Conservation (phyloP, 768 basidiomycete genomes). For the Lactarius akahatsu region DNA sequence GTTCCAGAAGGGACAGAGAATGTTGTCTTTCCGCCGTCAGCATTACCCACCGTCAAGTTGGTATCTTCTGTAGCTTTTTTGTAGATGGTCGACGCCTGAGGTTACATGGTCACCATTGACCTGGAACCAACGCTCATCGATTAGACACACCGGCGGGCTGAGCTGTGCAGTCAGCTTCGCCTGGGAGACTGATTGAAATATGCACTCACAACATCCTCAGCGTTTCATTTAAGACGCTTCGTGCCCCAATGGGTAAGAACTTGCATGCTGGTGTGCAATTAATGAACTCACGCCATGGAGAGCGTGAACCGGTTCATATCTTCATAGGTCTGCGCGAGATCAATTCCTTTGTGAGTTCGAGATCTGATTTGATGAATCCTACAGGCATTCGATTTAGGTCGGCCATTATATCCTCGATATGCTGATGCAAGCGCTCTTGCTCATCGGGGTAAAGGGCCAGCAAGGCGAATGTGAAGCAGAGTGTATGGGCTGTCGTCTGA, state of each 20-base stretch:
- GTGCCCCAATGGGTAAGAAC: background rate
- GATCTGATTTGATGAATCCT: background rate
- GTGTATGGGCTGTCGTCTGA: constrained; percentile 41
- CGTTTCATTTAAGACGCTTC: constrained; percentile 51
- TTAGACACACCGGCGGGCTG: constrained; percentile 18
- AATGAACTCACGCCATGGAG: constrained; percentile 27
- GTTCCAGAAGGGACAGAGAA: constrained; percentile 48
- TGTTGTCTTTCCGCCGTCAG: constrained; percentile 40
- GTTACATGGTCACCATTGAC: constrained; percentile 12
- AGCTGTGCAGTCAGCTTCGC: background rate
- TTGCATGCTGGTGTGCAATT: background rate
- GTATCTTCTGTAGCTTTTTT: constrained; percentile 51
- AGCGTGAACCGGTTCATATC: constrained; percentile 30
- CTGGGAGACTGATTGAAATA: background rate
- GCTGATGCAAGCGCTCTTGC: constrained; percentile 42
- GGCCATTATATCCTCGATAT: constrained; percentile 37
- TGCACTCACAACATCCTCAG: constrained; percentile 41
- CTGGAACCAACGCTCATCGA: background rate
- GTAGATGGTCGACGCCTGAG: constrained; percentile 45
- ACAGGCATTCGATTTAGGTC: constrained; percentile 32
- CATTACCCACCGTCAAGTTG: constrained; percentile 37
- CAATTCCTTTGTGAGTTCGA: background rate
- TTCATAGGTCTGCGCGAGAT: constrained; percentile 28
- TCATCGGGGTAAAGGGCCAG: constrained; percentile 45
- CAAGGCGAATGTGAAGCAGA: constrained; percentile 42